Evolutionary conservation across 805 yeast genomes (phyloP).

Genomic region (Wickerhamiella cacticola): DNA sequence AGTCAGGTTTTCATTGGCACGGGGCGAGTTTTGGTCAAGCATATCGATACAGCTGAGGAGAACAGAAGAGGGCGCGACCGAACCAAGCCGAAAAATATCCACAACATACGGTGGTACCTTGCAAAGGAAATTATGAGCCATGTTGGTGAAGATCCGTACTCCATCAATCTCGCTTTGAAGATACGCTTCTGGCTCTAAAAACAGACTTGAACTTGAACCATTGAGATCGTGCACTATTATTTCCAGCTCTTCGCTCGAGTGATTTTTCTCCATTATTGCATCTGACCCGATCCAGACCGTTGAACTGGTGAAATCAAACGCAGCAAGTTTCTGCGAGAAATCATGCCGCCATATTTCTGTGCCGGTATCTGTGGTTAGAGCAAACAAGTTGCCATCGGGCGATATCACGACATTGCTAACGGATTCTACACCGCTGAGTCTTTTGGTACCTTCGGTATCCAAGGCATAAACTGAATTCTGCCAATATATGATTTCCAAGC

Average conservation of each 20-base stretch:
- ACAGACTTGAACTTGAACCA: background rate
- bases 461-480: background rate
- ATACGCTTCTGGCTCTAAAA: background rate
- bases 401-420: background rate
- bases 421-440: background rate
- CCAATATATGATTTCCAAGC: background rate
- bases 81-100: slow-evolving; percentile 68
- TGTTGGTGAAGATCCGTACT: slow-evolving; percentile 46
- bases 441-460: background rate
- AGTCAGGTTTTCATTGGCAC: slow-evolving; percentile 65
- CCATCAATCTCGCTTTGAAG: slow-evolving; percentile 55
- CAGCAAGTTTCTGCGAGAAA: background rate
- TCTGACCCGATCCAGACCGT: slow-evolving; percentile 5
- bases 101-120: slow-evolving; percentile 48
- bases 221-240: background rate
- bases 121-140: slow-evolving; percentile 47
- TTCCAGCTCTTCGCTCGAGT: slow-evolving; percentile 5
- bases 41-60: slow-evolving; percentile 66
- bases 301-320: background rate
- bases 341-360: slow-evolving; percentile 1
- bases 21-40: slow-evolving; percentile 55
- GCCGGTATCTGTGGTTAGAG: background rate
- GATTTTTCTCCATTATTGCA: background rate
- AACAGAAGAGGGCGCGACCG: slow-evolving; percentile 71
- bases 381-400: background rate